phyloP scores from a whole-genome alignment of 768 basidiomycete species.

The Phaffia australis region DNA sequence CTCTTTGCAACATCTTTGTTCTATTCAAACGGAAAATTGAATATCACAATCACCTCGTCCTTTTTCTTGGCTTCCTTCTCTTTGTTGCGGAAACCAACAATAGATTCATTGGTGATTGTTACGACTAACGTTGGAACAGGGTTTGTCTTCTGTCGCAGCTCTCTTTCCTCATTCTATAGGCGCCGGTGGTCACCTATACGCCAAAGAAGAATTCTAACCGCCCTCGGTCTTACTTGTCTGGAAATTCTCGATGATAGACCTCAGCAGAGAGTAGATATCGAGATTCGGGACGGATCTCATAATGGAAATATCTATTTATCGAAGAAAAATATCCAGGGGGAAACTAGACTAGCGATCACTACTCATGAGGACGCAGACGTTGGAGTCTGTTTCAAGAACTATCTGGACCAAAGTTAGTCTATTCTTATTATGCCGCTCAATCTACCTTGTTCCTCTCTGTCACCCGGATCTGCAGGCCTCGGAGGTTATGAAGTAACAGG shows the following conservation, averaged over 20 bases:
- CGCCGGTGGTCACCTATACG: neutral
- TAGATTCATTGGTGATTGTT: conserved; percentile 76
- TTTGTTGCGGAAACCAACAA: too few relatives aligned
- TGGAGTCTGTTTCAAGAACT: conserved; percentile 87
- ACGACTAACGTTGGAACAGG: conserved; percentile 75
- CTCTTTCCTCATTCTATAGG: neutral
- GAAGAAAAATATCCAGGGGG: conserved; percentile 76
- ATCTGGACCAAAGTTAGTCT: conserved; percentile 57
- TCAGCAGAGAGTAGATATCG: conserved; percentile 78
- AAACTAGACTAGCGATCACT: conserved; percentile 86
- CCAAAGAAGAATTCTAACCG: neutral
- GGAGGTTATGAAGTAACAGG: neutral
- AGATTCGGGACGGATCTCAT: conserved; percentile 79
- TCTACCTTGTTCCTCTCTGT: neutral
- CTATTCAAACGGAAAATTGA: neutral
- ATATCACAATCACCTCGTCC: neutral
- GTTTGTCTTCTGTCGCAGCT: neutral
- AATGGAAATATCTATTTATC: conserved; percentile 79
- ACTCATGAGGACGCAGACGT: conserved; percentile 88
- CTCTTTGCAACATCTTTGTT: neutral
- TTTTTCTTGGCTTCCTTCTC: neutral
- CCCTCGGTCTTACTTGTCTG: conserved; percentile 10
- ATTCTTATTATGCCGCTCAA: too few relatives aligned
- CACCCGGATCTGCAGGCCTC: neutral
- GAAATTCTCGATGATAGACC: conserved; percentile 25